A percentile compares a stretch with the other conserved stretches of the same genome.
These are phyloP conservation scores for Cryptosporidium sp. DNA, from an alignment of 169 alveolate species.

Conservation along the genomic window DNA sequence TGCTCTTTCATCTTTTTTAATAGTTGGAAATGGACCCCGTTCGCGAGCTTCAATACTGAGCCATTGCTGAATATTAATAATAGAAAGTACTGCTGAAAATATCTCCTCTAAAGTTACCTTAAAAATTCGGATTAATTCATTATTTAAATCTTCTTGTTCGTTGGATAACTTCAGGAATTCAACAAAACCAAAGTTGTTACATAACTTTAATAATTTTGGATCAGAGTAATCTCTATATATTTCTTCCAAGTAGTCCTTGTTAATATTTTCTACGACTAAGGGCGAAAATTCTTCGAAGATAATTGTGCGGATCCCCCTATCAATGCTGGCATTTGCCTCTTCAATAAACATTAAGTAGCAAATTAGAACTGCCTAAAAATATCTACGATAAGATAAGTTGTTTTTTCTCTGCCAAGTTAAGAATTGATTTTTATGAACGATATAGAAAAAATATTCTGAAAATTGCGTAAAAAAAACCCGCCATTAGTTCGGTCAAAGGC, in stretches of 20 bases:
- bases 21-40: slow-evolving; percentile 73
- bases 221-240: slow-evolving; percentile 57
- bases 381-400: neutral
- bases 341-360: slow-evolving; percentile 19
- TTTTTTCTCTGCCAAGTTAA: neutral
- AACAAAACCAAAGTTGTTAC: slow-evolving; percentile 1
- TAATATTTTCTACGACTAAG: slow-evolving; percentile 27
- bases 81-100: slow-evolving; percentile 45
- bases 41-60: slow-evolving; percentile 54
- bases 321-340: slow-evolving; percentile 53
- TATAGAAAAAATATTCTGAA: neutral
- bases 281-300: slow-evolving; percentile 46
- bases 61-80: slow-evolving; percentile 75
- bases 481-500: neutral
- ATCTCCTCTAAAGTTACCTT: slow-evolving; percentile 59
- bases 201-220: slow-evolving; percentile 32
- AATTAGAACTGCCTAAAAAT: neutral
- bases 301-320: slow-evolving; percentile 36
- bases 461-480: slow-evolving; percentile 25
- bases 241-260: slow-evolving; percentile 15
- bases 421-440: neutral
- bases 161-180: neutral
- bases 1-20: slow-evolving; percentile 29
- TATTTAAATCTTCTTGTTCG: neutral
- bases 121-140: slow-evolving; percentile 11